Evolutionary conservation across 805 yeast species (phyloP), one percentile per base, ranked within the genome.

Genomic region (Kluyveromyces dobzhanskii): DNA sequence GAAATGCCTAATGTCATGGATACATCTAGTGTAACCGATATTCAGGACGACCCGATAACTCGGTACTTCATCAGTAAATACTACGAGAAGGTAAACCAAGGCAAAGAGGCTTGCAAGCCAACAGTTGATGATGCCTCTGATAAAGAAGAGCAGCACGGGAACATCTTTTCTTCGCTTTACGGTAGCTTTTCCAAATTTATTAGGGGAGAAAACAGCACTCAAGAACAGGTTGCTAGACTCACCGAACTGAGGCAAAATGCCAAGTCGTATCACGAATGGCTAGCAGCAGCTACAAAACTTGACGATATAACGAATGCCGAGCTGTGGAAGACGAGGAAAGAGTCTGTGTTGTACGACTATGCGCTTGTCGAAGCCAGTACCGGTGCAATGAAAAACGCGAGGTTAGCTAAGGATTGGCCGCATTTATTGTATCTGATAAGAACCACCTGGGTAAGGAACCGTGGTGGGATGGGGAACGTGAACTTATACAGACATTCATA

Each of bases 391-490:
- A 63, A 72, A 31, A 56, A 58, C 2, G 85, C 88, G 0, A 67
- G 97, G 25, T 30, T 56, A 13, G 52, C 62, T 12, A 69, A 73
- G 19, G 84, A 92, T 53, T 73, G 73, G 48, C 65, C 74, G 40
- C 67, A 71, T 31, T 59, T 90, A 25, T 59, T 90, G 11, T 86
- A 84, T 50, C 63, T 85, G 11, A 77, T 92, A 3, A 62, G 97
- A 43, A 90, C 96, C 0, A 76, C 83, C 17, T 83, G 95, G 84
- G 72, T 75, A 2, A 67, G 98, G 45, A 85, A 87, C 53, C 59
- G 86, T 38, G 97, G 94, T 1, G 83, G 85, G 48, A 84, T 87
- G 68, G 94, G 94, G 1, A 82, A 87, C 57, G 73, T 79, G 14
- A 75, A 78, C 48, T 65, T 92, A 12, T 92, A 85, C 58, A 65